phyloP scores from a whole-genome alignment of 495 filamentous ascomycete species.

The Podospora sp. region DNA sequence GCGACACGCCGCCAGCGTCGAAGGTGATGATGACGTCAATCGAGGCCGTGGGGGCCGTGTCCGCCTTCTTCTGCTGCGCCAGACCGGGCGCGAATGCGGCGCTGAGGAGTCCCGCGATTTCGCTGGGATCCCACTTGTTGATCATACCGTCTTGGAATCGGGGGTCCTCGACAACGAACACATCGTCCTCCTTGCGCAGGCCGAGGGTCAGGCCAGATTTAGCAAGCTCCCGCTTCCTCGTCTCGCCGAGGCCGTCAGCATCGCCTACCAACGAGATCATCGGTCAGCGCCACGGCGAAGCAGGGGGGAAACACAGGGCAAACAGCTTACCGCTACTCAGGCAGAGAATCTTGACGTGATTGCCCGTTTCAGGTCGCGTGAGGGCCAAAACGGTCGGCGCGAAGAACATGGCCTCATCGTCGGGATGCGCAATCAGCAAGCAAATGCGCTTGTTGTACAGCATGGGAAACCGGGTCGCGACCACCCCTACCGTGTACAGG shows the following conservation, averaged over 20 bases:
- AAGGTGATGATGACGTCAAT: conserved; percentile 90
- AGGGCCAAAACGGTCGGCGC: conserved; percentile 82
- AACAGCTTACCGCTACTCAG: conserved; percentile 71
- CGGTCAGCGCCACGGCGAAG: conserved; percentile 2
- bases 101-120: conserved; percentile 68
- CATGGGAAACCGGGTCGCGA: conserved; percentile 62
- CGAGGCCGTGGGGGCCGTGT: conserved; percentile 54
- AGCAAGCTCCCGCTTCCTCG: conserved; percentile 78
- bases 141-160: conserved; percentile 89
- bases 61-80: conserved; percentile 36
- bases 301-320: not conserved
- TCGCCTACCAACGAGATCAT: conserved; percentile 55
- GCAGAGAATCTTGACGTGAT: conserved; percentile 92
- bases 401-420: conserved; percentile 99
- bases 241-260: conserved; percentile 82
- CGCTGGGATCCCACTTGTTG: conserved; percentile 66
- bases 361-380: conserved; percentile 70
- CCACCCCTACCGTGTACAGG: conserved; percentile 60
- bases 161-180: conserved; percentile 78
- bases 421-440: conserved; percentile 93
- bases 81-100: conserved; percentile 69
- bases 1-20: conserved; percentile 75
- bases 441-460: conserved; percentile 80
- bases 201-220: conserved; percentile 77
- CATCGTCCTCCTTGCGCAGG: conserved; percentile 68